Evolutionary conservation across 2,329 filamentous ascomycete genomes (phyloP).

Genomic region (Ambrosiella xylebori): DNA sequence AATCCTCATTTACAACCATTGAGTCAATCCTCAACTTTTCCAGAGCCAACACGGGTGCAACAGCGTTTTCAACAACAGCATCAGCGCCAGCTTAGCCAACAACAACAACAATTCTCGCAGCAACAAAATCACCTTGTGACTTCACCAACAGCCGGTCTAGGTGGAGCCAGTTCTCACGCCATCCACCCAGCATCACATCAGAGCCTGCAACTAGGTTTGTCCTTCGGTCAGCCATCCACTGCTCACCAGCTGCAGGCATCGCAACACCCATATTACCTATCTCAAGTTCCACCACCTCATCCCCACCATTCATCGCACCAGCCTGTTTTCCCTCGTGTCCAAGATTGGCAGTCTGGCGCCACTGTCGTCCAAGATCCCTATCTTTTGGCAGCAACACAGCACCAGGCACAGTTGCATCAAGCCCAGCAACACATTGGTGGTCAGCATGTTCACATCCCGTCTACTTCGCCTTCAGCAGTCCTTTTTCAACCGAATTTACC

Average conservation of each 20-base stretch:
- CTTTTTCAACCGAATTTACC: background rate
- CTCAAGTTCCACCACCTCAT: conserved; percentile 2
- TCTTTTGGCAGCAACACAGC: conserved; percentile 3
- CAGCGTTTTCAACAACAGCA: conserved; percentile 2
- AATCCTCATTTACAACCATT: background rate
- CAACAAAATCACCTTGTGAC: conserved; percentile 1
- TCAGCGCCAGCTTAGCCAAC: background rate
- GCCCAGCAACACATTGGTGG: background rate
- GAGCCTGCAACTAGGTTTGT: background rate
- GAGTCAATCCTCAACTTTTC: background rate
- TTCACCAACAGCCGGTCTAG: conserved; percentile 5
- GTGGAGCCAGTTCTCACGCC: conserved; percentile 10
- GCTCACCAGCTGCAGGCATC: background rate
- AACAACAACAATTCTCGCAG: conserved; percentile 1
- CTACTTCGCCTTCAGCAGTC: background rate
- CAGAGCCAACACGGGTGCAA: background rate
- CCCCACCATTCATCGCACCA: conserved; percentile 6
- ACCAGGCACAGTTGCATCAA: conserved; percentile 7
- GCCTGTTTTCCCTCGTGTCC: background rate
- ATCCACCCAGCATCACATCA: conserved; percentile 7
- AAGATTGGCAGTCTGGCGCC: conserved; percentile 7
- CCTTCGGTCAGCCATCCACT: conserved; percentile 3
- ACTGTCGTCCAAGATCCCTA: conserved; percentile 9
- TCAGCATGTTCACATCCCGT: conserved; percentile 3
- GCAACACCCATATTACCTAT: conserved; percentile 2